phyloP scores from a whole-genome alignment of 345 rosid species.

The Punica granatum region DNA sequence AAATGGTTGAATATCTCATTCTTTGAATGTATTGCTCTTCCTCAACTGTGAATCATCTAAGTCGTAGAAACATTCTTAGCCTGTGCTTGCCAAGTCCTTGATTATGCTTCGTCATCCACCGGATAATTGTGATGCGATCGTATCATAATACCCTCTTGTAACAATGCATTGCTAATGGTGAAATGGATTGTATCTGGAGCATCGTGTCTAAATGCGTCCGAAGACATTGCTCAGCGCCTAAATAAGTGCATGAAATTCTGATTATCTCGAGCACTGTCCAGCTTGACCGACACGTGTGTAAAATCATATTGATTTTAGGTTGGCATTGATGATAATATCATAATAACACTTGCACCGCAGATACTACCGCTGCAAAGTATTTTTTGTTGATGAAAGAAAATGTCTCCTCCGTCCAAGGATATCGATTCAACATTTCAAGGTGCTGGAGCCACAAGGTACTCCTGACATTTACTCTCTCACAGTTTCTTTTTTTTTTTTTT shows the following conservation, averaged over 20 bases:
- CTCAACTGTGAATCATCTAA: background rate
- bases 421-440: constrained; percentile 46
- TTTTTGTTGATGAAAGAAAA: constrained; percentile 20
- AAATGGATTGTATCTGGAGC: background rate
- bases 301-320: background rate
- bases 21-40: no score
- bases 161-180: background rate
- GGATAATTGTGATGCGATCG: background rate
- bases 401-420: constrained; percentile 40
- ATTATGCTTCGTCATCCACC: background rate
- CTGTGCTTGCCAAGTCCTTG: background rate
- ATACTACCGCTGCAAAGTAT: background rate
- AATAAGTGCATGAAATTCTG: background rate
- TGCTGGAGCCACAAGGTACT: constrained; percentile 57
- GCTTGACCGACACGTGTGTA: background rate
- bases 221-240: background rate
- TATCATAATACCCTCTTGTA: background rate
- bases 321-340: background rate
- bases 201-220: background rate
- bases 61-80: background rate
- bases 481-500: no score
- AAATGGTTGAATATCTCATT: background rate
- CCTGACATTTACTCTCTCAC: constrained; percentile 5
- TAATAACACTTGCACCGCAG: background rate
- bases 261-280: background rate